Conservation (phyloP, 768 basidiomycete species). For the Naganishia antarctica region DNA sequence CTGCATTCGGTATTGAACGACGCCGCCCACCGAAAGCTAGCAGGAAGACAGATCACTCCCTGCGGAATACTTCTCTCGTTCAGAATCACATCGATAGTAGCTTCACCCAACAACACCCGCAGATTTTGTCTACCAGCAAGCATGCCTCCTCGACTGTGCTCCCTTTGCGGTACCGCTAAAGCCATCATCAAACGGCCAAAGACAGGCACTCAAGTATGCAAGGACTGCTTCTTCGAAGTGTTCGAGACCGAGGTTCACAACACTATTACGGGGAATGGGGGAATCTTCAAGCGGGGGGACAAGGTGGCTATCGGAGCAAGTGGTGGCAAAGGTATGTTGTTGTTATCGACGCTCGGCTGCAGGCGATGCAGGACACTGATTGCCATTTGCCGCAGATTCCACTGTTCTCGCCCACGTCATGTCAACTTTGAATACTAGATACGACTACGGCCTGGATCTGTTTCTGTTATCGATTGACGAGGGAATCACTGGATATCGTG, state of each 20-base stretch:
- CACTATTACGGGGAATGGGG: slow-evolving; percentile 72
- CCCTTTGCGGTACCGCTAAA: slow-evolving; percentile 66
- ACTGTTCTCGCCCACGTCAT: slow-evolving; percentile 96
- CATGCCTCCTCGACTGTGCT: slow-evolving; percentile 79
- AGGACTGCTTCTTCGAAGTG: slow-evolving; percentile 80
- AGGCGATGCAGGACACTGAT: not conserved
- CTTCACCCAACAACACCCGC: too few relatives aligned
- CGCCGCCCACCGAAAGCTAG: too few relatives aligned
- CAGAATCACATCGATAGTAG: too few relatives aligned
- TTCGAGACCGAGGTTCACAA: slow-evolving; percentile 99
- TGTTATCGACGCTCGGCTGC: not conserved
- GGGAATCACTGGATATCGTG: slow-evolving; percentile 95
- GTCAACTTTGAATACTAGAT: slow-evolving; percentile 89
- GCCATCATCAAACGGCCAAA: slow-evolving; percentile 93
- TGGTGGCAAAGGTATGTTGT: slow-evolving; percentile 83
- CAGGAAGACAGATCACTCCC: too few relatives aligned
- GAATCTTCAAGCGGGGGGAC: slow-evolving; percentile 81
- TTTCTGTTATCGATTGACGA: slow-evolving; percentile 96
- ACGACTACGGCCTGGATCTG: slow-evolving; percentile 83
- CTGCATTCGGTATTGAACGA: too few relatives aligned
- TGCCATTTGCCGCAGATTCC: slow-evolving; percentile 61
- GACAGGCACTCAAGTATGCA: slow-evolving; percentile 95
- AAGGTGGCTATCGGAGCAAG: slow-evolving; percentile 95
- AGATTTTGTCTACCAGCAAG: too few relatives aligned
- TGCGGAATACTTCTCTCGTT: too few relatives aligned